Conservation (phyloP, 129 eudicot species). For the Solidago caesia region DNA sequence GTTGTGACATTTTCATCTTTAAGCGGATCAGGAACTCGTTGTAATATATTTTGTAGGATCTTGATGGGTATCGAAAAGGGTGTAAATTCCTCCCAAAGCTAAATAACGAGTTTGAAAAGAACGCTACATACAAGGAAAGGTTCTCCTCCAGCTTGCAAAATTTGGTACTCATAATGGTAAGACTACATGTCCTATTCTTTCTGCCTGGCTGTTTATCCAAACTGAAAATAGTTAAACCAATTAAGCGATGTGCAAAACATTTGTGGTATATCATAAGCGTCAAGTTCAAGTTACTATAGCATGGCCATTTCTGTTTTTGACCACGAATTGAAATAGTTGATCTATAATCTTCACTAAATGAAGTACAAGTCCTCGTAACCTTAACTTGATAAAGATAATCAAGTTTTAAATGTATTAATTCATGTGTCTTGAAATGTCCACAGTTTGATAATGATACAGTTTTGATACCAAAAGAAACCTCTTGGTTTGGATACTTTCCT, state of each 20-base stretch:
- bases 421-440: slow-evolving; percentile 6
- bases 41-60: slow-evolving; percentile 40
- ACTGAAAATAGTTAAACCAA: too few relatives aligned
- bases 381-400: background rate
- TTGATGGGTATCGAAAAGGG: slow-evolving; percentile 51
- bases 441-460: slow-evolving; percentile 64
- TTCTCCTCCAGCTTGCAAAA: slow-evolving; percentile 65
- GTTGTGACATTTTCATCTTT: slow-evolving; percentile 5
- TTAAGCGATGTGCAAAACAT: too few relatives aligned
- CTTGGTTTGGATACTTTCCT: slow-evolving; percentile 76
- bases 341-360: background rate
- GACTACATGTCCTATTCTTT: background rate
- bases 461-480: slow-evolving; percentile 76
- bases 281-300: too few relatives aligned
- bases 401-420: background rate
- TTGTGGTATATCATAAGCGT: too few relatives aligned
- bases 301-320: too few relatives aligned
- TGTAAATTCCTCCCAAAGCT: slow-evolving; percentile 75
- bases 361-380: slow-evolving; percentile 6
- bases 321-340: too few relatives aligned
- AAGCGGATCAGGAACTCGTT: background rate
- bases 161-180: slow-evolving; percentile 86
- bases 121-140: slow-evolving; percentile 64
- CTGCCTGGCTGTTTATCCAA: background rate
- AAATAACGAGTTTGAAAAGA: slow-evolving; percentile 60